A percentile compares a stretch with the other conserved stretches of the same genome.
phyloP scores from a whole-genome alignment of 805 yeast species.

The Wickerhamomyces queroliae region DNA sequence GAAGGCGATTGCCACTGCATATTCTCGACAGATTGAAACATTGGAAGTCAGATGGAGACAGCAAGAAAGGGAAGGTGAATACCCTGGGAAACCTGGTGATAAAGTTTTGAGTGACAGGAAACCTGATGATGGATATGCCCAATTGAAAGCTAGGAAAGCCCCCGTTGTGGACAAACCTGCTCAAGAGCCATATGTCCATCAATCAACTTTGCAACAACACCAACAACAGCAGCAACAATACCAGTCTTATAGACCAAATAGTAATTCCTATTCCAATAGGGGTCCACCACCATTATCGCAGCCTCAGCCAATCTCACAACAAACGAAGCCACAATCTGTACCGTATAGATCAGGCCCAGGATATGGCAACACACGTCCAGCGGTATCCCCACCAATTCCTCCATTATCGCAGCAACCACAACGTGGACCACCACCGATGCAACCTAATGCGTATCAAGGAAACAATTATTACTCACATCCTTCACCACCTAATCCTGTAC shows the following conservation, averaged over 20 bases:
- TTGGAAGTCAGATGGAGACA: not conserved
- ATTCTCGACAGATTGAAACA: not conserved
- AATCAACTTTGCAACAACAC: slow-evolving; percentile 5
- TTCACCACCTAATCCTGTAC: too few species aligned
- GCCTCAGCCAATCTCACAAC: not conserved
- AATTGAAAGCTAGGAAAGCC: not conserved
- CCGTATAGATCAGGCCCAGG: too few species aligned
- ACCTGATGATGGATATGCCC: not conserved
- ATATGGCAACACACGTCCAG: too few species aligned
- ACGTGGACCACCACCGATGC: too few species aligned
- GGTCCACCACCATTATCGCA: not conserved
- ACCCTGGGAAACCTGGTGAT: not conserved
- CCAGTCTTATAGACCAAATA: not conserved
- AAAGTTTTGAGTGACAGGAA: too few species aligned
- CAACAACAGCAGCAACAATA: not conserved
- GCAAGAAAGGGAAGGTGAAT: not conserved
- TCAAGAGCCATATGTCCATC: slow-evolving; percentile 2
- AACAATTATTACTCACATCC: too few species aligned
- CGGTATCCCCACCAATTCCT: too few species aligned
- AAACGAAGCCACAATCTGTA: too few species aligned
- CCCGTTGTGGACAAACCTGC: too few species aligned
- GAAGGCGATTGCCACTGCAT: not conserved
- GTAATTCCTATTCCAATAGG: not conserved
- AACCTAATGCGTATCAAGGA: too few species aligned
- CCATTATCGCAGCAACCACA: too few species aligned